These are phyloP conservation scores for Mollisia scopiformis DNA, from an alignment of 2,329 filamentous ascomycete genomes.

Conservation along the genomic window DNA sequence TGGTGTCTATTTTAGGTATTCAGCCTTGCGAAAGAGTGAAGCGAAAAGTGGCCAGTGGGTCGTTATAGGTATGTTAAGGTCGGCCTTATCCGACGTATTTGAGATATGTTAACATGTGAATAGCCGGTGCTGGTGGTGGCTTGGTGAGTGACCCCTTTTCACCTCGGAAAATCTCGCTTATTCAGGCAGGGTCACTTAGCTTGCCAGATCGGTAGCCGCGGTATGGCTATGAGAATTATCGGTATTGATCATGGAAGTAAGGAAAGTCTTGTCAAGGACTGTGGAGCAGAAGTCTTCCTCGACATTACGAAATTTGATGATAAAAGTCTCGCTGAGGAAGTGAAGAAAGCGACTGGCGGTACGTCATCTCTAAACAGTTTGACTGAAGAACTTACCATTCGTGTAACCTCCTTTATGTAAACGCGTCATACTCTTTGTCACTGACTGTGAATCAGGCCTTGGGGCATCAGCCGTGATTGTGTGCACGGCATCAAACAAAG, in stretches of 20 bases:
- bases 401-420: not conserved
- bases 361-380: not conserved
- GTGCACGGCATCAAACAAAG: conserved; percentile 51
- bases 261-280: conserved; percentile 56
- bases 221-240: conserved; percentile 66
- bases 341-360: conserved; percentile 58
- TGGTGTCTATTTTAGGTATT: conserved; percentile 45
- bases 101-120: conserved; percentile 21
- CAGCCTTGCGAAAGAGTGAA: conserved; percentile 62
- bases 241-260: conserved; percentile 68
- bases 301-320: conserved; percentile 58
- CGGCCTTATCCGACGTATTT: conserved; percentile 11
- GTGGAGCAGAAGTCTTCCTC: conserved; percentile 69
- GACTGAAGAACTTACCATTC: not conserved
- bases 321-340: conserved; percentile 54
- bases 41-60: conserved; percentile 46
- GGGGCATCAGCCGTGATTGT: conserved; percentile 52
- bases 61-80: conserved; percentile 34
- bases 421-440: not conserved
- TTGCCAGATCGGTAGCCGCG: conserved; percentile 58
- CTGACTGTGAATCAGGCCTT: conserved; percentile 3
- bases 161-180: conserved; percentile 14
- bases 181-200: conserved; percentile 57
- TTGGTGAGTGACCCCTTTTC: conserved; percentile 39
- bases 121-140: conserved; percentile 61